Conservation (phyloP, 768 basidiomycete genomes). For the Udeniomyces megalosporus region DNA sequence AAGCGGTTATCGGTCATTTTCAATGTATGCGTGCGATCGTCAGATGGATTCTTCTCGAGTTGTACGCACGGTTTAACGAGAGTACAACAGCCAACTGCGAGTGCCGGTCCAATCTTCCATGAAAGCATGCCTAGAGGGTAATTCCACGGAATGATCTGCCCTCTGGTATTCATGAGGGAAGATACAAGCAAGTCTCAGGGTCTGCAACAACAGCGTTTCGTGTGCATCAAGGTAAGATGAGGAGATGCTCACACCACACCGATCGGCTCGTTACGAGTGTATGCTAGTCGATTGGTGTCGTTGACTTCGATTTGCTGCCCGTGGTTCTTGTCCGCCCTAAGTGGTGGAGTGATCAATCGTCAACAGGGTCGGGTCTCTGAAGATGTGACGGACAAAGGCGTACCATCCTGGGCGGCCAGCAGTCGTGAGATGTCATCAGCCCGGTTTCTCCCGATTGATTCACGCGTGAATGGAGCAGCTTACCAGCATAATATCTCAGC, state of each 20-base stretch:
- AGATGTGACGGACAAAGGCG: too few relatives aligned
- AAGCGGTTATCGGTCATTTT: too few relatives aligned
- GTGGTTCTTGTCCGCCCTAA: conserved; percentile 60
- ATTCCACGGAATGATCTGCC: conserved; percentile 43
- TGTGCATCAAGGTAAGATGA: too few relatives aligned
- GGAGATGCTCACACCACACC: conserved; percentile 31
- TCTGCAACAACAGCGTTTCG: too few relatives aligned
- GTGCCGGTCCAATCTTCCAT: conserved; percentile 40
- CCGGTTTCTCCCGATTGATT: too few relatives aligned
- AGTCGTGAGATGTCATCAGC: too few relatives aligned
- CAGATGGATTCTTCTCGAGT: too few relatives aligned
- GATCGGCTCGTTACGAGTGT: conserved; percentile 74
- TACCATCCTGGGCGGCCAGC: conserved; percentile 30
- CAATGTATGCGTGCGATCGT: too few relatives aligned
- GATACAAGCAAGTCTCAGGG: too few relatives aligned
- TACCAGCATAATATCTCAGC: conserved; percentile 1
- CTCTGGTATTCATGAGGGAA: conserved; percentile 23
- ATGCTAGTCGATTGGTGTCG: conserved; percentile 55
- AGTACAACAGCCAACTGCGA: conserved; percentile 80
- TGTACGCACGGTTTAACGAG: conserved; percentile 66
- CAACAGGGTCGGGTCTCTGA: too few relatives aligned
- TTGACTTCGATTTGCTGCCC: conserved; percentile 76
- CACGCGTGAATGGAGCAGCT: too few relatives aligned
- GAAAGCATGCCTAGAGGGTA: conserved; percentile 47
- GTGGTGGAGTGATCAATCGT: too few relatives aligned